phyloP scores from a whole-genome alignment of 495 filamentous ascomycete genomes.

The Trichoderma orchidacearum region DNA sequence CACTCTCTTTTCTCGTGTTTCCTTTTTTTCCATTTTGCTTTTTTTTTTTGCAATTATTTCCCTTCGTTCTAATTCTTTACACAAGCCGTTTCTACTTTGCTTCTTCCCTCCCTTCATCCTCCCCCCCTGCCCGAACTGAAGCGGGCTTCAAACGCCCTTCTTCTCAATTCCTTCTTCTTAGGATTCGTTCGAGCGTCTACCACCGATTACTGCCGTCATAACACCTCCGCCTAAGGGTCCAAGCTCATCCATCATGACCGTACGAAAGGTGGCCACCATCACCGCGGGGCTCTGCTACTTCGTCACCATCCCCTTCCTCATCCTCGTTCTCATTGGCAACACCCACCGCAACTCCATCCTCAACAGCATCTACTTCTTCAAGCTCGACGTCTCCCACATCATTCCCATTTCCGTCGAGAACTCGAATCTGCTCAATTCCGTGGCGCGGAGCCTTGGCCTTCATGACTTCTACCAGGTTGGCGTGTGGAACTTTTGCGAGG shows the following conservation, averaged over 20 bases:
- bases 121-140: too few relatives aligned
- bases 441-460: conserved; percentile 76
- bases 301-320: conserved; percentile 57
- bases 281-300: conserved; percentile 59
- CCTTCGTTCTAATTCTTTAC: neutral
- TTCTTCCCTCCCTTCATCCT: neutral
- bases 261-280: conserved; percentile 29
- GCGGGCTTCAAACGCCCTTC: too few relatives aligned
- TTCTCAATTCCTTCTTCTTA: neutral
- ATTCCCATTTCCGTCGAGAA: conserved; percentile 65
- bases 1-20: neutral
- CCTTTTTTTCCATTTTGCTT: neutral
- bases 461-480: conserved; percentile 94
- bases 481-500: conserved; percentile 82
- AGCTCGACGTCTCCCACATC: conserved; percentile 71
- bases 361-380: conserved; percentile 64
- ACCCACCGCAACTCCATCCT: conserved; percentile 44
- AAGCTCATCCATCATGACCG: neutral
- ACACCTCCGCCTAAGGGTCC: too few relatives aligned
- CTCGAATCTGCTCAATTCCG: conserved; percentile 65
- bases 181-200: too few relatives aligned
- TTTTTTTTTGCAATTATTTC: neutral
- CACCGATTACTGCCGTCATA: too few relatives aligned
- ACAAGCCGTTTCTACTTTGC: neutral
- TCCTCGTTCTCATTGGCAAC: conserved; percentile 54